phyloP scores from a whole-genome alignment of 768 basidiomycete genomes.

The Pholiota microspora region DNA sequence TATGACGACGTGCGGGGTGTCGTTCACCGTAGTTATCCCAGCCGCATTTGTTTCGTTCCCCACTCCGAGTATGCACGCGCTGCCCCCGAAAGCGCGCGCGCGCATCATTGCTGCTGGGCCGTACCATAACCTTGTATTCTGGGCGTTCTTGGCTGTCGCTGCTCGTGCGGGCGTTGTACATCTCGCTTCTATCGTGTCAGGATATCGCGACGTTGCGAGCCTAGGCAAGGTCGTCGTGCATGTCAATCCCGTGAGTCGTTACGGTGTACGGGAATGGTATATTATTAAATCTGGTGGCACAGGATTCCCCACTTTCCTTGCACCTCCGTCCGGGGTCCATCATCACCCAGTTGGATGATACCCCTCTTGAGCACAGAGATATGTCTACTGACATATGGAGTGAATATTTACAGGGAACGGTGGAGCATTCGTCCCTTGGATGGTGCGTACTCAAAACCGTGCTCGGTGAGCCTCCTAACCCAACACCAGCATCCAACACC shows the following conservation, averaged over 20 bases:
- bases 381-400: conserved; percentile 42
- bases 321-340: conserved; percentile 58
- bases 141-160: conserved; percentile 40
- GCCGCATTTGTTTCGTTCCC: conserved; percentile 74
- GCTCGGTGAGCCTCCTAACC: conserved; percentile 16
- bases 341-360: conserved; percentile 68
- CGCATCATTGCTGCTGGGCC: conserved; percentile 73
- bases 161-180: conserved; percentile 31
- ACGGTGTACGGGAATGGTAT: no score
- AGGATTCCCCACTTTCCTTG: conserved; percentile 62
- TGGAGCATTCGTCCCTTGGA: conserved; percentile 32
- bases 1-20: conserved; percentile 57
- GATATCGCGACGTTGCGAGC: conserved; percentile 52
- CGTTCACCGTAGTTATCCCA: conserved; percentile 63
- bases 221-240: conserved; percentile 54
- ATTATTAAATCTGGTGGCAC: conserved; percentile 1
- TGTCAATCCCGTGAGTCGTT: conserved; percentile 50
- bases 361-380: conserved; percentile 31
- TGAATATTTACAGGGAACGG: conserved; percentile 34
- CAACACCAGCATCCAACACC: background rate
- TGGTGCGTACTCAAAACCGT: conserved; percentile 55
- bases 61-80: conserved; percentile 32
- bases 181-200: conserved; percentile 31
- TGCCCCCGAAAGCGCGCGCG: conserved; percentile 42
- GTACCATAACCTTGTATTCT: conserved; percentile 72